phyloP scores from a whole-genome alignment of 352 stramenopile genomes.

The Elongisporangium senticosum region DNA sequence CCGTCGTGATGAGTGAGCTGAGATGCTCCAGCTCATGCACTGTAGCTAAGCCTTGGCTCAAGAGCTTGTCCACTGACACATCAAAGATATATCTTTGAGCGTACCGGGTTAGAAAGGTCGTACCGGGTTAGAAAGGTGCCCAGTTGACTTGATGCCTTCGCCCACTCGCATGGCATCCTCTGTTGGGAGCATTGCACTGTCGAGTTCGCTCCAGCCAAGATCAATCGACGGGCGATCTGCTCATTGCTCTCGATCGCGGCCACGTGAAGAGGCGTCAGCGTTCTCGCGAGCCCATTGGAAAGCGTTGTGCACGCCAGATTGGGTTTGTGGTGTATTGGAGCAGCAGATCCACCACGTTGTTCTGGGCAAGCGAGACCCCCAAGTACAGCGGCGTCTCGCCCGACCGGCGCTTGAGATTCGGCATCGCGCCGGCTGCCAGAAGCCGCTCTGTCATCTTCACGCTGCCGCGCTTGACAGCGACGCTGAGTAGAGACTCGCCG shows the following conservation, averaged over 20 bases:
- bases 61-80: not conserved
- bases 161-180: not conserved
- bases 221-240: too few relatives aligned
- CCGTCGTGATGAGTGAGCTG: not conserved
- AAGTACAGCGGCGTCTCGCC: not conserved
- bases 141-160: not conserved
- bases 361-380: not conserved
- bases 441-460: not conserved
- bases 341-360: not conserved
- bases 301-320: not conserved
- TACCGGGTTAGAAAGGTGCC: not conserved
- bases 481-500: not conserved
- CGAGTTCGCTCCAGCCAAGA: not conserved
- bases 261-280: not conserved
- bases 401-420: not conserved
- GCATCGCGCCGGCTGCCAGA: not conserved
- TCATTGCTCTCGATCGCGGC: not conserved
- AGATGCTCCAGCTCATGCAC: not conserved
- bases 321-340: not conserved
- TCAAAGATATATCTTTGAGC: not conserved
- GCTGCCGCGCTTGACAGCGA: not conserved
- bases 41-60: not conserved
- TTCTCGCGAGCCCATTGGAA: not conserved
- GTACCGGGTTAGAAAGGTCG: not conserved
- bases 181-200: not conserved